Conservation (phyloP, 2,329 filamentous ascomycete species). For the Penicillium hordei region DNA sequence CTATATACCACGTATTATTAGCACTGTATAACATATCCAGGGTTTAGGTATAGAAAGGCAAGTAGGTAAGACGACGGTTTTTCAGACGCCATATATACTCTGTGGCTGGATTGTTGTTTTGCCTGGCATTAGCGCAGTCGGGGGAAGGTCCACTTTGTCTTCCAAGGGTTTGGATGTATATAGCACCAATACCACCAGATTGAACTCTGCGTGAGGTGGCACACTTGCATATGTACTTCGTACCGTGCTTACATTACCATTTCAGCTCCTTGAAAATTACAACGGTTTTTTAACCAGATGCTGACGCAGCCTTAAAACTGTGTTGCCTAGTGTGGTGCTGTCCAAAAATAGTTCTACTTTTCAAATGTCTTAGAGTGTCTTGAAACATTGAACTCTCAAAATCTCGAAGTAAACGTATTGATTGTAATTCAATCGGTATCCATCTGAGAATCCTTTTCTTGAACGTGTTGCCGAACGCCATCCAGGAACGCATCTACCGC, state of each 20-base stretch:
- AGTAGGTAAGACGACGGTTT: too few relatives aligned
- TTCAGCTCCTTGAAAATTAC: background rate
- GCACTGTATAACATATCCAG: too few relatives aligned
- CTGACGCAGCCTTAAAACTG: conserved; percentile 18
- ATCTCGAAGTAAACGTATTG: background rate
- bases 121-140: too few relatives aligned
- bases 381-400: background rate
- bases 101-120: too few relatives aligned
- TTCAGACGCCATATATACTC: too few relatives aligned
- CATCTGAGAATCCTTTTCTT: conserved; percentile 53
- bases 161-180: too few relatives aligned
- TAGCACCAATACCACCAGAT: too few relatives aligned
- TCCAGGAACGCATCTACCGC: conserved; percentile 90
- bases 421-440: conserved; percentile 41
- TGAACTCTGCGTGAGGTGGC: too few relatives aligned
- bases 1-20: too few relatives aligned
- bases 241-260: background rate
- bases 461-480: conserved; percentile 77
- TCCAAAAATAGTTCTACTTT: conserved; percentile 23
- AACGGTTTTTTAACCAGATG: background rate
- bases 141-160: too few relatives aligned
- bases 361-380: background rate
- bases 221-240: too few relatives aligned
- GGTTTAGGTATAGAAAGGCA: too few relatives aligned
- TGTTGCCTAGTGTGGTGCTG: conserved; percentile 21